phyloP scores from a whole-genome alignment of 179 eudicot species.

The Carnegiea gigantea region DNA sequence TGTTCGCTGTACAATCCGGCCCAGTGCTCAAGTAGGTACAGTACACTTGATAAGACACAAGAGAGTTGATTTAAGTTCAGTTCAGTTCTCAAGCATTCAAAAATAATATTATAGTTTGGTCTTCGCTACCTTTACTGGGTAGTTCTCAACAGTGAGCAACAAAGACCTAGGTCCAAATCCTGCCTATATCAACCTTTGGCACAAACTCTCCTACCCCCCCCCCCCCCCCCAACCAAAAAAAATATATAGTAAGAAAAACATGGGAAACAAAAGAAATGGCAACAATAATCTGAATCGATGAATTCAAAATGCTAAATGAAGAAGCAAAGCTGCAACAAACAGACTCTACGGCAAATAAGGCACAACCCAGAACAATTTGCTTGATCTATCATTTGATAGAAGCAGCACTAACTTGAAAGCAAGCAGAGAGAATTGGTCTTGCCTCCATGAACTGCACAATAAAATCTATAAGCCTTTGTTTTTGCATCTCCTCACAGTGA shows the following conservation, averaged over 20 bases:
- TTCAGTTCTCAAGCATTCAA: neutral
- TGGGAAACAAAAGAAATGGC: neutral
- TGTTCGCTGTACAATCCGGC: too few species aligned
- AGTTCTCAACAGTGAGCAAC: too few species aligned
- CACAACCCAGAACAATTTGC: neutral
- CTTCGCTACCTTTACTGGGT: too few species aligned
- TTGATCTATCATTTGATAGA: neutral
- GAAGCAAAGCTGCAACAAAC: neutral
- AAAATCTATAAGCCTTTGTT: slow-evolving; percentile 89
- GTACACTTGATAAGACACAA: neutral
- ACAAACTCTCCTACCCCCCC: too few species aligned
- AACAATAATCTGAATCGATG: too few species aligned
- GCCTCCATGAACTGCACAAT: slow-evolving; percentile 99
- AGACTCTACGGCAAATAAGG: neutral
- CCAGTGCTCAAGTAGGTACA: neutral
- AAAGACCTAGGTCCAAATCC: too few species aligned
- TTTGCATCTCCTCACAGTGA: slow-evolving; percentile 98
- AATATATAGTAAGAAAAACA: neutral
- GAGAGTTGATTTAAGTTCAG: neutral
- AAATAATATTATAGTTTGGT: too few species aligned
- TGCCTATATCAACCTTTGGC: too few species aligned
- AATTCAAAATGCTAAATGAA: neutral
- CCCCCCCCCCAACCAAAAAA: too few species aligned
- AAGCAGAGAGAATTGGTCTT: slow-evolving; percentile 21
- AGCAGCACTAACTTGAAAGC: neutral